Conservation (phyloP, 2,329 filamentous ascomycete species). For the Claviceps paspali region DNA sequence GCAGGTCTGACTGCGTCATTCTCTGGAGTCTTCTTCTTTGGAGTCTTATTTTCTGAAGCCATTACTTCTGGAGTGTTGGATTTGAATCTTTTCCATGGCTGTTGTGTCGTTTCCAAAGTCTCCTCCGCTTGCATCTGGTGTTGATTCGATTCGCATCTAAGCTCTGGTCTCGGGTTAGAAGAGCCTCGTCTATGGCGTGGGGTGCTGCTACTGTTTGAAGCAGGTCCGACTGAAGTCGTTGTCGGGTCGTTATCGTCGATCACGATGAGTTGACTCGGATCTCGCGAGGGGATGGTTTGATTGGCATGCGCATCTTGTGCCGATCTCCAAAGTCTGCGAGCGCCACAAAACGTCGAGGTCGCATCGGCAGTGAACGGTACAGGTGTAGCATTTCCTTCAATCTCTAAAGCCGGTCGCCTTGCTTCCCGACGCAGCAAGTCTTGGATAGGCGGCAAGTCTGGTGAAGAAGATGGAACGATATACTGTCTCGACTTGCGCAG, state of each 20-base stretch:
- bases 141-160: background rate
- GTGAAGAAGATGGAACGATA: slow-evolving; percentile 31
- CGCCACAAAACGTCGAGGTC: slow-evolving; percentile 25
- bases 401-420: slow-evolving; percentile 18
- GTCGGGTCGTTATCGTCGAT: slow-evolving; percentile 2
- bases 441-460: slow-evolving; percentile 37
- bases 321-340: slow-evolving; percentile 21
- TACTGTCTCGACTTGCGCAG: slow-evolving; percentile 17
- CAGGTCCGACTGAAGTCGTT: slow-evolving; percentile 1
- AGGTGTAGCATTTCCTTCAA: slow-evolving; percentile 21
- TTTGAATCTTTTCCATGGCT: slow-evolving; percentile 24
- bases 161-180: background rate
- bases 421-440: slow-evolving; percentile 27
- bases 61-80: slow-evolving; percentile 6
- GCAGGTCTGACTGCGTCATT: background rate
- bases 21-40: slow-evolving; percentile 4
- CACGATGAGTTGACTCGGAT: background rate
- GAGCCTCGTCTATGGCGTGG: background rate
- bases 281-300: background rate
- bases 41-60: too few species aligned
- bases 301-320: slow-evolving; percentile 12
- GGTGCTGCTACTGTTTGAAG: background rate
- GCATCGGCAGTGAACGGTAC: slow-evolving; percentile 22
- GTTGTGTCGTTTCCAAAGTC: slow-evolving; percentile 9
- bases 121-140: background rate